phyloP scores from a whole-genome alignment of 1,139 yeast species.

The Kodamaea derodonti region DNA sequence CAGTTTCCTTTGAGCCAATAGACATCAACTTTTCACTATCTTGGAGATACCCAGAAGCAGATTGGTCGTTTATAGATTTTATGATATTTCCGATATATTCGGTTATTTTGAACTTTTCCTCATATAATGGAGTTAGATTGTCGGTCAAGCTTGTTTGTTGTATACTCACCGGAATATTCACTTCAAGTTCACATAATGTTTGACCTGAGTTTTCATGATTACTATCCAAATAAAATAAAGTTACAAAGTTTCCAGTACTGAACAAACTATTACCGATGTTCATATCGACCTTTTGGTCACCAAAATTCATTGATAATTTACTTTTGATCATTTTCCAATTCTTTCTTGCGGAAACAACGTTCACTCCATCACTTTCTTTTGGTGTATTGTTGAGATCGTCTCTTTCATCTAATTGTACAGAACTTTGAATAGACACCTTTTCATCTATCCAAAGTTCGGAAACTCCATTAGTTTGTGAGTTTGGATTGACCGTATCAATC shows the following conservation, averaged over 20 bases:
- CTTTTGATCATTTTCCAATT: conserved; percentile 38
- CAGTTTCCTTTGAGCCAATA: conserved; percentile 43
- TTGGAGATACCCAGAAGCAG: conserved; percentile 54
- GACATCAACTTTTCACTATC: conserved; percentile 36
- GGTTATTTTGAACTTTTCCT: conserved; percentile 31
- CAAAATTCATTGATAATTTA: conserved; percentile 20
- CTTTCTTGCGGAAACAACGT: conserved; percentile 29
- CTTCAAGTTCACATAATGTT: conserved; percentile 26
- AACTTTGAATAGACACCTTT: conserved; percentile 19
- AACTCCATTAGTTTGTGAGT: conserved; percentile 38
- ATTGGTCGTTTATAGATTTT: conserved; percentile 41
- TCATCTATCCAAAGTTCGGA: conserved; percentile 47
- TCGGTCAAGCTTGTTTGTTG: conserved; percentile 14
- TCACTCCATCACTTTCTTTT: conserved; percentile 31
- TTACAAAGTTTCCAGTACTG: conserved; percentile 32
- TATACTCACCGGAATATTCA: conserved; percentile 20
- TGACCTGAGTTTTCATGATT: conserved; percentile 21
- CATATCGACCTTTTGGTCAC: conserved; percentile 18
- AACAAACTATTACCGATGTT: conserved; percentile 41
- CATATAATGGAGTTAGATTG: conserved; percentile 33
- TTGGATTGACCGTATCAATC: conserved; percentile 41
- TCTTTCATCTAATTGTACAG: conserved; percentile 20
- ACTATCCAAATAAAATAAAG: conserved; percentile 32
- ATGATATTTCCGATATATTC: conserved; percentile 48
- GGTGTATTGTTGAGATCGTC: conserved; percentile 22